These are phyloP conservation scores for Hsuehochloa calcarea DNA, from an alignment of 176 grass and related monocot genomes.

Conservation along the genomic window DNA sequence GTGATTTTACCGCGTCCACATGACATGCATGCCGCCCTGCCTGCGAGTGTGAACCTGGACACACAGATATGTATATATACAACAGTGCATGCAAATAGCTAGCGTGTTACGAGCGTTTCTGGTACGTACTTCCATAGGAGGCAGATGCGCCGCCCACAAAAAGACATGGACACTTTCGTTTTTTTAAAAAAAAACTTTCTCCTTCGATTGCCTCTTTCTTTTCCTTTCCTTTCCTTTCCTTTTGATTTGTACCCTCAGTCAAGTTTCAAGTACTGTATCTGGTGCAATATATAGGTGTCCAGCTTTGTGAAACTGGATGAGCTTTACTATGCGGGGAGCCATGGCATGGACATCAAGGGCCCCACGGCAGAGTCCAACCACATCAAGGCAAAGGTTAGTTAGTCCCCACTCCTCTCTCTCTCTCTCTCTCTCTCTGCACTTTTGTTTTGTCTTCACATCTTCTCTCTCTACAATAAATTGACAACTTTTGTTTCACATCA, in stretches of 20 bases:
- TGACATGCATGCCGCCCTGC: neutral
- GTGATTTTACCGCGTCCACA: neutral
- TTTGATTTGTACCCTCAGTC: neutral
- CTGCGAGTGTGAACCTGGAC: neutral
- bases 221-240: neutral
- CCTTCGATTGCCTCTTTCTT: neutral
- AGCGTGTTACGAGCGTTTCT: neutral
- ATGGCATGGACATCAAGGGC: constrained; percentile 77
- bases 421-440: neutral
- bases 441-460: neutral
- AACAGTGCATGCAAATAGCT: neutral
- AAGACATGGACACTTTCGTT: neutral
- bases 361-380: constrained; percentile 42
- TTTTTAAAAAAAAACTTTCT: too few species aligned
- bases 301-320: constrained; percentile 57
- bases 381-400: constrained; percentile 38
- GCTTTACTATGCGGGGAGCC: constrained; percentile 81
- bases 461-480: neutral
- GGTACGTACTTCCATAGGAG: neutral
- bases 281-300: constrained; percentile 43
- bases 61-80: neutral
- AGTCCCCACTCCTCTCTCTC: neutral
- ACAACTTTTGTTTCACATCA: neutral
- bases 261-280: neutral
- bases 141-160: neutral